Percentiles rank a stretch among this genome's conserved stretches.
Evolutionary conservation across 176 grass and related monocot species (phyloP).

Genomic region (Lolium perenne): DNA sequence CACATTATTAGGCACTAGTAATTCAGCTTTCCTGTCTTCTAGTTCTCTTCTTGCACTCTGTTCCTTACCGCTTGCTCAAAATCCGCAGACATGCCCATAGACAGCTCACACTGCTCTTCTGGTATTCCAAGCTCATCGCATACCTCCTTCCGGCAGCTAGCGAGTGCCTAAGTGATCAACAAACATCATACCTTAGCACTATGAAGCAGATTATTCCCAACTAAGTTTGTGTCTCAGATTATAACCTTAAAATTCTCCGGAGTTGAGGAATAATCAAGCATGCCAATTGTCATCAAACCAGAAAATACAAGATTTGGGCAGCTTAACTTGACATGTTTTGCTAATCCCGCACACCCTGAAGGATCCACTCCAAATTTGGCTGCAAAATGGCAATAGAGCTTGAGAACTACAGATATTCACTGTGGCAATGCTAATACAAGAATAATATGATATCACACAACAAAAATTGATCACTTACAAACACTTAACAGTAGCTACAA

Average conservation of each 20-base stretch:
- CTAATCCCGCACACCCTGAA: constrained; percentile 71
- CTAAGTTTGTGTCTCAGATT: background rate
- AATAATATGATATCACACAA: background rate
- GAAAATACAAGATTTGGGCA: constrained; percentile 96
- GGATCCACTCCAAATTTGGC: constrained; percentile 96
- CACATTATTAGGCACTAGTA: background rate
- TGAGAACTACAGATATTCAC: constrained; percentile 18
- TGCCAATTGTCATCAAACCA: constrained; percentile 99
- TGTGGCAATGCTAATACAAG: background rate
- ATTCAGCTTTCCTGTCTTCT: constrained; percentile 1
- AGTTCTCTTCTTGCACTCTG: background rate
- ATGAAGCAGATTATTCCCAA: background rate
- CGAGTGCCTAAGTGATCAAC: constrained; percentile 50
- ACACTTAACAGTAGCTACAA: background rate
- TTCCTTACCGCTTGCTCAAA: constrained; percentile 94
- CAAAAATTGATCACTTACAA: background rate
- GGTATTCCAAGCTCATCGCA: constrained; percentile 76
- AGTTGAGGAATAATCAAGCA: constrained; percentile 96
- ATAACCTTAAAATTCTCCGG: constrained; percentile 93
- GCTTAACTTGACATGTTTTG: constrained; percentile 84
- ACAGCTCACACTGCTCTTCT: constrained; percentile 85
- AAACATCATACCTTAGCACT: constrained; percentile 12
- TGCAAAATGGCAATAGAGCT: constrained; percentile 46
- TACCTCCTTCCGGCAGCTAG: constrained; percentile 63
- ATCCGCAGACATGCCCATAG: constrained; percentile 98